phyloP scores from a whole-genome alignment of 2,329 filamentous ascomycete species.

The Podosphaera aphanis region DNA sequence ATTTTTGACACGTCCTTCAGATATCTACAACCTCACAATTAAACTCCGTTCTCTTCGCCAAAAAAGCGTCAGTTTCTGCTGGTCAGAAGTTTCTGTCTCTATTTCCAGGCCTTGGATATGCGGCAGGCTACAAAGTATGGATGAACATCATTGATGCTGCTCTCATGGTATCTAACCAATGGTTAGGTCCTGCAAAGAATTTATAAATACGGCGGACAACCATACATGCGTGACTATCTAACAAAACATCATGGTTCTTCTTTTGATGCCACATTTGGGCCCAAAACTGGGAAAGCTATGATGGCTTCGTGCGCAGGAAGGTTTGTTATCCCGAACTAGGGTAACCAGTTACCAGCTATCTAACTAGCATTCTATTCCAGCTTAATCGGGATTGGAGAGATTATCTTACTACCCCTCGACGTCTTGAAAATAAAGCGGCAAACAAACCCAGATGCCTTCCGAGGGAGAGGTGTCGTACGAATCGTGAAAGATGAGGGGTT shows the following conservation, averaged over 20 bases:
- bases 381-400: conserved; percentile 91
- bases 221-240: conserved; percentile 79
- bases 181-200: conserved; percentile 63
- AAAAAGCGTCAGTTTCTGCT: conserved; percentile 49
- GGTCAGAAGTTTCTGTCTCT: conserved; percentile 75
- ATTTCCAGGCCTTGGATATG: conserved; percentile 91
- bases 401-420: conserved; percentile 80
- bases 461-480: conserved; percentile 69
- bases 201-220: conserved; percentile 98
- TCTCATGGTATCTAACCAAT: neutral
- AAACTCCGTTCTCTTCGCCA: conserved; percentile 84
- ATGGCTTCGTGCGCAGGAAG: conserved; percentile 92
- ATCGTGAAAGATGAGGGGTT: conserved; percentile 90
- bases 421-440: conserved; percentile 99
- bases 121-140: conserved; percentile 76
- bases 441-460: conserved; percentile 96
- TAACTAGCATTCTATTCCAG: conserved; percentile 20
- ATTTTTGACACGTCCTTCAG: conserved; percentile 15
- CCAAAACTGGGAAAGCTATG: conserved; percentile 93
- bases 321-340: conserved; percentile 20
- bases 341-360: neutral
- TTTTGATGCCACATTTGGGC: conserved; percentile 79
- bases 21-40: conserved; percentile 38
- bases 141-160: neutral
- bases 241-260: conserved; percentile 52